These are phyloP conservation scores for Quercus suber DNA, from an alignment of 306 rosid genomes.

Conservation along the genomic window DNA sequence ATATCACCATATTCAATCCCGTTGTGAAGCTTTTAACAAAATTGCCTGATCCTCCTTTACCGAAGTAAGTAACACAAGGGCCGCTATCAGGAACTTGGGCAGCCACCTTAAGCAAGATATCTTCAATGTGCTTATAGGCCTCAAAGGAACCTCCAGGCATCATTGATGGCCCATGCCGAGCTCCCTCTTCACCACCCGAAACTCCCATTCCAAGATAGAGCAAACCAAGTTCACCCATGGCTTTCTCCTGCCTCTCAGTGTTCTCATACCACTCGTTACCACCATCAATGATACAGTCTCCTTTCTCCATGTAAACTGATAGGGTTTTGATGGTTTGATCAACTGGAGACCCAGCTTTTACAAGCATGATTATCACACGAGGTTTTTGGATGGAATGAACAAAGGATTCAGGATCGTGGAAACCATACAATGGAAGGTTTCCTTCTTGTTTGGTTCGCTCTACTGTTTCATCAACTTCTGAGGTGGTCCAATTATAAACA, in stretches of 20 bases:
- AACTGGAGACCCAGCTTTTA: conserved; percentile 42
- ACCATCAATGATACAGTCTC: conserved; percentile 42
- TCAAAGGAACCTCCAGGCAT: conserved; percentile 42
- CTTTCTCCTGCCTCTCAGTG: conserved; percentile 36
- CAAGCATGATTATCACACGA: conserved; percentile 38
- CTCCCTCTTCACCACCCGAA: conserved; percentile 40
- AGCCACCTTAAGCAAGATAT: conserved; percentile 41
- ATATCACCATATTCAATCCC: conserved; percentile 41
- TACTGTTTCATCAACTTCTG: conserved; percentile 39
- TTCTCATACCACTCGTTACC: conserved; percentile 44
- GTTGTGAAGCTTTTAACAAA: conserved; percentile 40
- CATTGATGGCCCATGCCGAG: conserved; percentile 38
- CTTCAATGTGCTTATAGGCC: conserved; percentile 39
- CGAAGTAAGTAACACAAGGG: conserved; percentile 37
- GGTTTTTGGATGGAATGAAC: conserved; percentile 37
- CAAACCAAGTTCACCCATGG: conserved; percentile 35
- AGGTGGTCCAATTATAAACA: conserved; percentile 34
- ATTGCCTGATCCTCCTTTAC: conserved; percentile 33
- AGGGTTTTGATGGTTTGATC: conserved; percentile 36
- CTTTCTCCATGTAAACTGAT: conserved; percentile 38
- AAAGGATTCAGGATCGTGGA: conserved; percentile 36
- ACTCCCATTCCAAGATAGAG: conserved; percentile 45
- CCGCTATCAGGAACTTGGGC: conserved; percentile 46
- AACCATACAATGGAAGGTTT: conserved; percentile 35
- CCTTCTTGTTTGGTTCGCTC: conserved; percentile 34